Base-by-base conservation (phyloP, 2,329 filamentous ascomycete genomes). In the Cytospora mali region DNA sequence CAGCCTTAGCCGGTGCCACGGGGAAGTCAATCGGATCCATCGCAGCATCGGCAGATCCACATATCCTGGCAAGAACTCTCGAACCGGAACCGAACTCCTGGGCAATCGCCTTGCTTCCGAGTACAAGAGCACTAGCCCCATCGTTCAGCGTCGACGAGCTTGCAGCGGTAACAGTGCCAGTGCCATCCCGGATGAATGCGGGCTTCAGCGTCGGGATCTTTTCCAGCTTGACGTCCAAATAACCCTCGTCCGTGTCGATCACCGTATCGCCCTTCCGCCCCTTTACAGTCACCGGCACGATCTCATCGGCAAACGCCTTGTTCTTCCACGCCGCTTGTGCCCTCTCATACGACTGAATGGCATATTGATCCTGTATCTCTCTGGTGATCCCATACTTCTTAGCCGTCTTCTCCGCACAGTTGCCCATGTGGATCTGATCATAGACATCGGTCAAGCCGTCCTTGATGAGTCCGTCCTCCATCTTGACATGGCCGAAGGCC, bases 381-480 rank as follows among this genome's bases (percentile, higher is more conserved):
- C 95, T 83, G 10, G 89, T 88, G 66, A 99, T 85, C 1, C 84
- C 80, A 76, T 92, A 85, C 70, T 93, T 94, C 82, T 96, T 97
- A 54, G 91, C 95, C 1, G 94, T 97, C 69, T 89, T 92, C 80
- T 99, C 95, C 18, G 93, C 93, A 74, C 95, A 99, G 70, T 95
- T 93, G 50, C 95, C 95, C 95, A 99, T 99, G 77, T 98, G 95
- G 72, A 97, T 90, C 74, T 97, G 86, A 75, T 96, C 93, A 77
- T 97, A 99, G 16, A 97, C 94, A 74, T 99, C 95, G 81, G 92
- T 97, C 65, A 99, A 79, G 0, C 95, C 95, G 72, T 99, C 95
- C 76, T 95, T 95, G 73, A 98, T 90, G 70, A 99, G 78, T 0
- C 94, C 95, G 72, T 99, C 95, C 75, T 96, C 90, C 76, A 97